phyloP scores from a whole-genome alignment of 2,329 filamentous ascomycete genomes.

The Nothomitra cinnamomea region DNA sequence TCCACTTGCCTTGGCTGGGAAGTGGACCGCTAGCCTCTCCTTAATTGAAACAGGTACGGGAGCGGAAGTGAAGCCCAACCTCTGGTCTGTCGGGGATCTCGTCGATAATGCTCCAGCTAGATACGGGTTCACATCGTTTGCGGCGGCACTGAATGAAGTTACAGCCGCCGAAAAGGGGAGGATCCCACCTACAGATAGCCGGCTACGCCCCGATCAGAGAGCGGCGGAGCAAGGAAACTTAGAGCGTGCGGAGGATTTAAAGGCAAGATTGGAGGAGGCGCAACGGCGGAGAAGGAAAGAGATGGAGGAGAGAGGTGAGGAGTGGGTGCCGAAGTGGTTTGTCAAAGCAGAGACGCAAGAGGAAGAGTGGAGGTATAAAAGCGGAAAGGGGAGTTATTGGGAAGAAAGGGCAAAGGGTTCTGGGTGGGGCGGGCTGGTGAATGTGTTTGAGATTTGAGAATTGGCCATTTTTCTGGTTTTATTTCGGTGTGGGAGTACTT shows the following conservation, averaged over 20 bases:
- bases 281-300: conserved; percentile 60
- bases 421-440: conserved; percentile 40
- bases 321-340: conserved; percentile 72
- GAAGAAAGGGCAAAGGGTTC: conserved; percentile 55
- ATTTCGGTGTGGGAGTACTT: no score
- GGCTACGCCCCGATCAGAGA: conserved; percentile 75
- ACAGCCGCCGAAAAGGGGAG: conserved; percentile 60
- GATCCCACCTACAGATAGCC: conserved; percentile 65
- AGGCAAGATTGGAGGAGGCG: conserved; percentile 68
- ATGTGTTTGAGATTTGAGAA: conserved; percentile 30
- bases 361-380: conserved; percentile 59
- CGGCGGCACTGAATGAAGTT: conserved; percentile 72
- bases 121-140: conserved; percentile 80
- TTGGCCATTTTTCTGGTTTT: no score
- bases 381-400: conserved; percentile 84
- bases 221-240: conserved; percentile 67
- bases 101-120: conserved; percentile 64
- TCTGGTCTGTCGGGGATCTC: conserved; percentile 65
- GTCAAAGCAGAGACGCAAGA: conserved; percentile 42
- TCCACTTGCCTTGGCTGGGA: conserved; percentile 55
- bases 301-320: conserved; percentile 57
- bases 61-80: conserved; percentile 39
- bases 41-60: conserved; percentile 44
- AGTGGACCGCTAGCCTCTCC: conserved; percentile 64
- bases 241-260: conserved; percentile 69